Conservation (phyloP, 257 asterid species). For the Jasminum sambac region DNA sequence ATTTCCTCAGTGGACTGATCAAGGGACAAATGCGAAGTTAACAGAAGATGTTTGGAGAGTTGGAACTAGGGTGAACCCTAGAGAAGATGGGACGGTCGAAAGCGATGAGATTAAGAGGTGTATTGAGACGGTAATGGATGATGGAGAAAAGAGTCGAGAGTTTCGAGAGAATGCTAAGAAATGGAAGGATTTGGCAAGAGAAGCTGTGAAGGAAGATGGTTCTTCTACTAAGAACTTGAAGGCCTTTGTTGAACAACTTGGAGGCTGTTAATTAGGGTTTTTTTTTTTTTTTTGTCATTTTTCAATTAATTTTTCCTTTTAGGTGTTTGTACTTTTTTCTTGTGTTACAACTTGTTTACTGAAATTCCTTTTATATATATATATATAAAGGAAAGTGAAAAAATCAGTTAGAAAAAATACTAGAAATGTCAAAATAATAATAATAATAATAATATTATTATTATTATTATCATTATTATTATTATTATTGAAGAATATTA, state of each 20-base stretch:
- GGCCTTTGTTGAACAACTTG: conserved; percentile 27
- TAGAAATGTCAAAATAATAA: too few species aligned
- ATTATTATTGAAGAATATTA: too few species aligned
- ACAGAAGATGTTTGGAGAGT: conserved; percentile 52
- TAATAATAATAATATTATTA: too few species aligned
- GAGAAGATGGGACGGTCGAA: conserved; percentile 36
- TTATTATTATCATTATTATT: too few species aligned
- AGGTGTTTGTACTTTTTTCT: background rate
- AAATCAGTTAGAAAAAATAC: too few species aligned
- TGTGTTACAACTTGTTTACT: background rate
- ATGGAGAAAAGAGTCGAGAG: conserved; percentile 32
- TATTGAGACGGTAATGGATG: conserved; percentile 47
- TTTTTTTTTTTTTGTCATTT: background rate
- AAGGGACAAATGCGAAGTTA: conserved; percentile 56
- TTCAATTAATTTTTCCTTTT: background rate
- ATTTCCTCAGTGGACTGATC: conserved; percentile 51
- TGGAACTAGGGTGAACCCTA: conserved; percentile 42
- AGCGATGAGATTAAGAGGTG: conserved; percentile 52
- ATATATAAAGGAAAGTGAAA: too few species aligned
- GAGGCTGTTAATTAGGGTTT: background rate
- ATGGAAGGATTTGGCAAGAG: conserved; percentile 42
- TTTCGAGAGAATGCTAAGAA: conserved; percentile 36
- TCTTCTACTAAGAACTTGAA: conserved; percentile 42
- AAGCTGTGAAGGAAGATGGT: conserved; percentile 42
- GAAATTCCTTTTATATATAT: too few species aligned